Percentiles rank a stretch among this genome's conserved stretches.
Evolutionary conservation across 106 monocot genomes (phyloP).

Genomic region (Cymbidium sinense): DNA sequence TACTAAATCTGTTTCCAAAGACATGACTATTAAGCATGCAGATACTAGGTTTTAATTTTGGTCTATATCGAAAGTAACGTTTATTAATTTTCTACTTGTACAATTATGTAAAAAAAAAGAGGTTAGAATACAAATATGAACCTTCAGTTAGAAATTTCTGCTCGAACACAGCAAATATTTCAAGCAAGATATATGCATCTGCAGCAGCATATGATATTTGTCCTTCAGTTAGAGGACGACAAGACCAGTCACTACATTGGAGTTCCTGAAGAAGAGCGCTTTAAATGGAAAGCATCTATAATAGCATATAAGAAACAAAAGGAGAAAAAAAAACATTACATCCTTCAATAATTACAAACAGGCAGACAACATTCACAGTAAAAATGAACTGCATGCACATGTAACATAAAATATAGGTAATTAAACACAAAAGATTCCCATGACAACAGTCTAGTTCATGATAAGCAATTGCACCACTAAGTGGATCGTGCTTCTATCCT

Average conservation of each 20-base stretch:
- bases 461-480: background rate
- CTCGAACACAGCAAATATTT: constrained; percentile 63
- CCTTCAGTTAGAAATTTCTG: constrained; percentile 43
- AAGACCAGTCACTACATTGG: constrained; percentile 97
- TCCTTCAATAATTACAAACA: background rate
- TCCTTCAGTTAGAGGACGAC: constrained; percentile 67
- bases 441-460: background rate
- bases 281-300: constrained; percentile 6
- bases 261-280: constrained; percentile 50
- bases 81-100: background rate
- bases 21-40: background rate
- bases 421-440: background rate
- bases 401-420: background rate
- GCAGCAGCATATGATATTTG: constrained; percentile 88
- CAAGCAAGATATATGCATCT: constrained; percentile 92
- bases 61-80: too few relatives aligned
- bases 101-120: background rate
- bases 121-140: constrained; percentile 11
- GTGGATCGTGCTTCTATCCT: background rate
- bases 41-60: too few relatives aligned
- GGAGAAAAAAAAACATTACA: background rate
- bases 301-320: background rate
- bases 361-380: background rate
- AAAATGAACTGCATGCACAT: background rate
- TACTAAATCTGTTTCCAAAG: background rate